Percentiles rank a stretch among this genome's conserved stretches.
Evolutionary conservation across 352 stramenopile genomes (phyloP).

Genomic region (Phytopythium chamaehyphon): DNA sequence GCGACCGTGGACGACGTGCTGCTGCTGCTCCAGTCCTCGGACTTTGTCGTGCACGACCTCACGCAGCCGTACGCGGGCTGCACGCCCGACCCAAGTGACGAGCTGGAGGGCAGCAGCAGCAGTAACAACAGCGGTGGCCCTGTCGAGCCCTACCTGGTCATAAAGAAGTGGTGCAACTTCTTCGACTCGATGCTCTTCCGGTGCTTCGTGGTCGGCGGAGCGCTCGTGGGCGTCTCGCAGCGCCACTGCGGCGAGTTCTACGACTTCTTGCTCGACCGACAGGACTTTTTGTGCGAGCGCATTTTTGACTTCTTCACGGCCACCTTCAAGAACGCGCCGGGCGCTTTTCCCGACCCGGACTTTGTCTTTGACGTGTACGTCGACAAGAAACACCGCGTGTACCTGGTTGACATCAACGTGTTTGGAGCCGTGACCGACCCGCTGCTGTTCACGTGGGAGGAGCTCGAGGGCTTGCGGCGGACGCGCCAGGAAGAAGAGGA

Average conservation of each 20-base stretch:
- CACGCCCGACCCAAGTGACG: background rate
- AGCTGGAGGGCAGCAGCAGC: too few relatives aligned
- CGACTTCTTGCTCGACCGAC: constrained; percentile 78
- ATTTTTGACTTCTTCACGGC: constrained; percentile 65
- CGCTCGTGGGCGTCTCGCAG: constrained; percentile 89
- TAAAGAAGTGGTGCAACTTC: constrained; percentile 95
- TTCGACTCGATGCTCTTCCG: constrained; percentile 95
- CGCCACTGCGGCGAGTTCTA: constrained; percentile 91
- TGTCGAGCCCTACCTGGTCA: constrained; percentile 66
- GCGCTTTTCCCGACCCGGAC: constrained; percentile 64
- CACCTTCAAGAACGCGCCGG: constrained; percentile 27
- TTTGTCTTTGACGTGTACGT: constrained; percentile 95
- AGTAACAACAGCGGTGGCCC: background rate
- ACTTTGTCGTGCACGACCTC: constrained; percentile 91
- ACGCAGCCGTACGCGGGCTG: constrained; percentile 79
- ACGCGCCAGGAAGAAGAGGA: constrained; percentile 24
- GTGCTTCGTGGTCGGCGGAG: constrained; percentile 86
- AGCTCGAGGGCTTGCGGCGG: constrained; percentile 48
- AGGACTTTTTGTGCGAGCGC: constrained; percentile 58
- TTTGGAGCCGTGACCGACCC: constrained; percentile 90
- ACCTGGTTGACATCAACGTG: constrained; percentile 95
- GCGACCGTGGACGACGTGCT: constrained; percentile 81
- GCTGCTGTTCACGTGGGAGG: constrained; percentile 92
- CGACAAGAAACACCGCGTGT: constrained; percentile 90
- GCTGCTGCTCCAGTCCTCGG: constrained; percentile 74